Evolutionary conservation across 441 rosid genomes (phyloP).

Genomic region (Arabidopsis lyrata): DNA sequence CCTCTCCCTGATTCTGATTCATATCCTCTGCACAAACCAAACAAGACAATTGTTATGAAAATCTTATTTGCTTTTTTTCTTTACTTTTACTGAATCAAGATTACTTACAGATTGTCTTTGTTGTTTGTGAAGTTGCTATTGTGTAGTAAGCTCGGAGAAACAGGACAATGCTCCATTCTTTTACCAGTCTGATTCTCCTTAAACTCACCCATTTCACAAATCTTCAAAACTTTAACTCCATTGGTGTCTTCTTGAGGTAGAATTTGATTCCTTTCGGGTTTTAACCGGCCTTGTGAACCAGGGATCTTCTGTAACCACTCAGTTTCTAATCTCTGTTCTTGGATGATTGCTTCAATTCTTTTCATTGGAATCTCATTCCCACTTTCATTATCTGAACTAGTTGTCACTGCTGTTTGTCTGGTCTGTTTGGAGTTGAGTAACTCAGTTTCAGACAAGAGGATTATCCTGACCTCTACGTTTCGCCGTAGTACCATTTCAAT

Average conservation of each 20-base stretch:
- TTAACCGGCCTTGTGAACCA: conserved; percentile 61
- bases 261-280: conserved; percentile 90
- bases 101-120: conserved; percentile 88
- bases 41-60: conserved; percentile 33
- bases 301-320: conserved; percentile 84
- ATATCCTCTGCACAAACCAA: conserved; percentile 61
- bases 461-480: conserved; percentile 82
- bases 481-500: conserved; percentile 80
- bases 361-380: conserved; percentile 71
- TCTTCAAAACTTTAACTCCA: conserved; percentile 67
- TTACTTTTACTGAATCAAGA: conserved; percentile 5
- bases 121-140: conserved; percentile 55
- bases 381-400: conserved; percentile 54
- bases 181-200: conserved; percentile 61
- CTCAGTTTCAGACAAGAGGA: conserved; percentile 66
- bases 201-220: conserved; percentile 51
- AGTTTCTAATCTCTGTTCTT: conserved; percentile 90
- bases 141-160: conserved; percentile 87
- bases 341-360: conserved; percentile 90
- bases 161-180: conserved; percentile 62
- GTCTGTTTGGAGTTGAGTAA: conserved; percentile 44
- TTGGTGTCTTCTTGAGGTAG: conserved; percentile 78
- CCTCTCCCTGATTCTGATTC: conserved; percentile 80
- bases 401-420: conserved; percentile 42
- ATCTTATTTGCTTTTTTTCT: background rate